phyloP scores from a whole-genome alignment of 2,329 filamentous ascomycete species.

The Ceratocystis cubensis region DNA sequence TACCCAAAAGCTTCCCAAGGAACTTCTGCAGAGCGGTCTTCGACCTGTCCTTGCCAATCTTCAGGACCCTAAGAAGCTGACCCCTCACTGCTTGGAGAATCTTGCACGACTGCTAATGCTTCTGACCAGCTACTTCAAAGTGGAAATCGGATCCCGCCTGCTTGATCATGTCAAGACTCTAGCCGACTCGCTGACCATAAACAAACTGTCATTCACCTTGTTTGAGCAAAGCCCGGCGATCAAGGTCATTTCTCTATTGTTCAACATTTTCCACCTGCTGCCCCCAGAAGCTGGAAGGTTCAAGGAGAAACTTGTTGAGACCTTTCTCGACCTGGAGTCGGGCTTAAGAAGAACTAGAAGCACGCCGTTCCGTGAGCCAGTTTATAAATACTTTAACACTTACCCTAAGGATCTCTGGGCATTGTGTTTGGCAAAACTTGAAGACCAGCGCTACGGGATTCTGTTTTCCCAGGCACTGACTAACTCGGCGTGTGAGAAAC shows the following conservation, averaged over 20 bases:
- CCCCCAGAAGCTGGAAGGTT: conserved; percentile 82
- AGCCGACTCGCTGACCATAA: conserved; percentile 64
- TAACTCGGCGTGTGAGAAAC: conserved; percentile 57
- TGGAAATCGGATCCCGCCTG: conserved; percentile 87
- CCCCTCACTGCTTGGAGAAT: conserved; percentile 79
- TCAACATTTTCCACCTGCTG: conserved; percentile 95
- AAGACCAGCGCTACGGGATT: conserved; percentile 76
- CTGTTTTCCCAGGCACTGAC: conserved; percentile 80
- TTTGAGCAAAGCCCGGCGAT: conserved; percentile 87
- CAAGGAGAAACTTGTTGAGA: conserved; percentile 78
- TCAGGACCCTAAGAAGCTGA: conserved; percentile 83
- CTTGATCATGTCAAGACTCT: conserved; percentile 88
- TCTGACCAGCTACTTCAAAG: conserved; percentile 96
- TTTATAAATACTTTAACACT: conserved; percentile 86
- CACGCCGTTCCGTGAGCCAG: conserved; percentile 79
- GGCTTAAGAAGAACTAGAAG: conserved; percentile 74
- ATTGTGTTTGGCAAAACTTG: conserved; percentile 65
- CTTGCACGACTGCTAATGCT: conserved; percentile 79
- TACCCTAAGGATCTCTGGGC: conserved; percentile 81
- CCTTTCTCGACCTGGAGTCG: conserved; percentile 77
- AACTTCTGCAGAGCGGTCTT: conserved; percentile 84
- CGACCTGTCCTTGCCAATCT: conserved; percentile 93
- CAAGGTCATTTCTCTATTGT: conserved; percentile 87
- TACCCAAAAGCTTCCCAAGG: conserved; percentile 86
- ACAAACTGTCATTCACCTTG: conserved; percentile 86